phyloP scores from a whole-genome alignment of 495 filamentous ascomycete genomes.

The Aspergillus haitiensis region DNA sequence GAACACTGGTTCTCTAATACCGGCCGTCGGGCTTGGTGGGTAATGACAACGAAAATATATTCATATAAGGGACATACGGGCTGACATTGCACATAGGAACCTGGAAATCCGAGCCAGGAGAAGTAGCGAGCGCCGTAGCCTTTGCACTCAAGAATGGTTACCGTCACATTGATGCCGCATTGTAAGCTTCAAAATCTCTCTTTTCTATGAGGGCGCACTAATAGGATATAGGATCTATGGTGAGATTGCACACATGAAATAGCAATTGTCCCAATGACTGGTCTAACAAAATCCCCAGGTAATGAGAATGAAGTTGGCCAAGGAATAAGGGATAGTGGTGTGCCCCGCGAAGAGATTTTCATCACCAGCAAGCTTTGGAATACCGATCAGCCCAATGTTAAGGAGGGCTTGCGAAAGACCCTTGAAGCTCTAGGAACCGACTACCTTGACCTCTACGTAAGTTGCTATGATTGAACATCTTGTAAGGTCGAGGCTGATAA shows the following conservation, averaged over 20 bases:
- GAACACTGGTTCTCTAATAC: background rate
- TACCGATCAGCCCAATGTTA: slow-evolving; percentile 9
- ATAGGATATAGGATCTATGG: background rate
- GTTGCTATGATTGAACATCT: background rate
- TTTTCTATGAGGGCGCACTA: background rate
- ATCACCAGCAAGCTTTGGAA: slow-evolving; percentile 24
- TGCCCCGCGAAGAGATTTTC: slow-evolving; percentile 65
- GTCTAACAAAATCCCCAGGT: slow-evolving; percentile 30
- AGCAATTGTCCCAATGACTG: background rate
- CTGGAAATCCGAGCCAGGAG: slow-evolving; percentile 7
- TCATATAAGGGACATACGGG: background rate
- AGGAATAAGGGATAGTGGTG: slow-evolving; percentile 56
- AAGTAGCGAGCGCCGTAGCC: background rate
- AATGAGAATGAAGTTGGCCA: slow-evolving; percentile 69
- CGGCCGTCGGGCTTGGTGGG: slow-evolving; percentile 1
- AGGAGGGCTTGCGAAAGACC: background rate
- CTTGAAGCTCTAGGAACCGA: slow-evolving; percentile 5
- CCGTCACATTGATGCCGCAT: slow-evolving; percentile 9
- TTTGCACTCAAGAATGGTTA: slow-evolving; percentile 10
- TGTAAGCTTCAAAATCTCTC: background rate
- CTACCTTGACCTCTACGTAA: slow-evolving; percentile 10
- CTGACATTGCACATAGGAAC: background rate
- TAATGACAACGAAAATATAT: background rate
- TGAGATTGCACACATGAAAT: background rate
- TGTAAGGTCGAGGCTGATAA: background rate